Conservation (phyloP, 2,329 filamentous ascomycete species). For the Magnaporthiopsis incrustans region DNA sequence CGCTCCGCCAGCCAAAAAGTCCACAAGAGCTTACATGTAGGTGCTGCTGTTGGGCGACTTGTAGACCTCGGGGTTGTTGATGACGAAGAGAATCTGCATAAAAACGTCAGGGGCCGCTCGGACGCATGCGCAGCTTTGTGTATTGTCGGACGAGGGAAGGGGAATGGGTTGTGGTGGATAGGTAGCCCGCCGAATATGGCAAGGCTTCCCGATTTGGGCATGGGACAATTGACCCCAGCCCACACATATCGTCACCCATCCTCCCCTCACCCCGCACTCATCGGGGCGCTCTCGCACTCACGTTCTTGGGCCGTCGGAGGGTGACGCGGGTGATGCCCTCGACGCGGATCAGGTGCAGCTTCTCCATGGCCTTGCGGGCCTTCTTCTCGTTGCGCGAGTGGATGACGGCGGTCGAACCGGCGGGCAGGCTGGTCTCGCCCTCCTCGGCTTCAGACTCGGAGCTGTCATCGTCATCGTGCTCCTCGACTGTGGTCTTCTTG, state of each 20-base stretch:
- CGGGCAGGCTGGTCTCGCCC: constrained; percentile 56
- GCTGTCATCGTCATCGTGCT: constrained; percentile 63
- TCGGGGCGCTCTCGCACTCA: constrained; percentile 45
- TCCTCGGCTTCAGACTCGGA: constrained; percentile 73
- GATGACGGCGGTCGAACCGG: constrained; percentile 80
- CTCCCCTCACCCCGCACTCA: neutral
- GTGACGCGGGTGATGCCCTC: constrained; percentile 97
- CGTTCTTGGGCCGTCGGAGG: constrained; percentile 96
- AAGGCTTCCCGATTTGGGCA: neutral
- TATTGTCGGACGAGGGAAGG: neutral
- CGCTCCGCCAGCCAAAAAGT: neutral
- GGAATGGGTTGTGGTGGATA: neutral
- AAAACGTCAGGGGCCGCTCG: neutral
- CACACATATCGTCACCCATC: neutral
- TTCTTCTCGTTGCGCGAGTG: constrained; percentile 99
- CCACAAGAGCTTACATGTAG: constrained; percentile 72
- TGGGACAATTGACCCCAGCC: neutral
- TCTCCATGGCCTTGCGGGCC: constrained; percentile 97
- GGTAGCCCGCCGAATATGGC: neutral
- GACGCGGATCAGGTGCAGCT: constrained; percentile 93
- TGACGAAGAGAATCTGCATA: constrained; percentile 90
- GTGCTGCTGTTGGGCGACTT: constrained; percentile 99
- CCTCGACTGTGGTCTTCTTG: constrained; percentile 71
- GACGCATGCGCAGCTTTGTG: neutral
- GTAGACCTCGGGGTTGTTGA: constrained; percentile 99